These are phyloP conservation scores for Hysterangium stoloniferum DNA, from an alignment of 768 basidiomycete species.

Conservation along the genomic window DNA sequence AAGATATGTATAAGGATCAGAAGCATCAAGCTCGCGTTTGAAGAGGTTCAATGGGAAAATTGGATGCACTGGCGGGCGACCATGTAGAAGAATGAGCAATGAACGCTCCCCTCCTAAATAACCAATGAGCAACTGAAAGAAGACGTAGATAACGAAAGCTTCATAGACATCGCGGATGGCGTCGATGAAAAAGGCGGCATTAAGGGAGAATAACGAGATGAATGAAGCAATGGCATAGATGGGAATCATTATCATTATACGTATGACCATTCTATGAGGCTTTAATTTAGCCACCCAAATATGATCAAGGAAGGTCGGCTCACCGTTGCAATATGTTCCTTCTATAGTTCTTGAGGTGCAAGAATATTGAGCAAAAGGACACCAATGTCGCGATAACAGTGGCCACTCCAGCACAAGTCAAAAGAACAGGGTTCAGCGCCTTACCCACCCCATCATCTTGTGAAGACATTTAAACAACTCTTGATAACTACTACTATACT, in stretches of 20 bases:
- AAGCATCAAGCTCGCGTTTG: conserved; percentile 80
- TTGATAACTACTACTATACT: neutral
- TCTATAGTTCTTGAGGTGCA: conserved; percentile 82
- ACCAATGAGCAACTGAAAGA: conserved; percentile 73
- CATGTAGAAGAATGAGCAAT: conserved; percentile 85
- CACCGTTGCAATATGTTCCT: conserved; percentile 77
- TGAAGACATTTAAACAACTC: conserved; percentile 9
- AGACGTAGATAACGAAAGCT: conserved; percentile 91
- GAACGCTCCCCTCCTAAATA: conserved; percentile 93
- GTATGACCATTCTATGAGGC: conserved; percentile 69
- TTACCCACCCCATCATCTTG: conserved; percentile 42
- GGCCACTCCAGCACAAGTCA: conserved; percentile 53
- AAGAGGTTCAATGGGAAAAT: conserved; percentile 84
- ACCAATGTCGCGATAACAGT: conserved; percentile 66
- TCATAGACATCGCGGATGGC: conserved; percentile 94
- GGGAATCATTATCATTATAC: conserved; percentile 97
- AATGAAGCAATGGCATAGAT: conserved; percentile 86
- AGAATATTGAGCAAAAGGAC: conserved; percentile 64
- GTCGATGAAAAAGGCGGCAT: conserved; percentile 95
- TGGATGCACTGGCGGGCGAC: conserved; percentile 79
- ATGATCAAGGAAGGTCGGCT: conserved; percentile 13
- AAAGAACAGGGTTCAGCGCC: conserved; percentile 42
- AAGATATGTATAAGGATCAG: conserved; percentile 91
- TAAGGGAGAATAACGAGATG: conserved; percentile 88
- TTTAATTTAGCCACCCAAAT: neutral